Base-by-base conservation (phyloP, 257 asterid species). In the Dorcoceras hygrometricum region DNA sequence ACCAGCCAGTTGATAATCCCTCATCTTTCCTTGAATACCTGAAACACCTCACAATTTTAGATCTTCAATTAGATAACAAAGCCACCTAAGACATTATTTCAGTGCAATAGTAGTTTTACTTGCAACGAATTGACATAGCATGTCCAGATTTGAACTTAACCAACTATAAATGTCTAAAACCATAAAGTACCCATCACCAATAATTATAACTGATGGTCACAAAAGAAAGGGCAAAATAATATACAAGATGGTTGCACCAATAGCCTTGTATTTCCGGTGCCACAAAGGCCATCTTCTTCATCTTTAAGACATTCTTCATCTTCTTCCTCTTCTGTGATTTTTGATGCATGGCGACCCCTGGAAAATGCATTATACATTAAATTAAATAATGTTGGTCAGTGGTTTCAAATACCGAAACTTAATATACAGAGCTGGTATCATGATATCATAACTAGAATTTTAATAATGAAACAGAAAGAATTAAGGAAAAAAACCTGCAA, bases 21-120 rank as follows among this genome's bases (percentile, higher is more conserved):
- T 86, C 99, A 94, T 94, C 91, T 94, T 94, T 57, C 99, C 99
- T 67, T 94, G 96, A 73, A 94, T 94, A 74, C 99, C 99, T 94
- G 83, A 50, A 72, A 58, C 24, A 36, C 50, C 28, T 28, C 57
- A 31, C 59, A 34, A 67, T 55, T 67, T 22, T 57, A 50, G 36
- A 50, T 26, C 36, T 46, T 68, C 60, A 62, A 12, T 5, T 23
- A 58, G 25, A 51, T 3, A 27, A 23, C 27, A 36, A 26, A n/a
- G 39, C 19, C 53, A 68, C 66, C 34, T 43, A 31, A 43, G 51
- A 43, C 12, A 43, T 43, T 12, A 12, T 43, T 43, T 43, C 19
- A 9, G 51, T 43, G 4, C 51, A 36, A 8, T 32, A 43, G 19
- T 14, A 43, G 51, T 43, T 43, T 43, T 14, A 43, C 6, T 43